Evolutionary conservation across 257 asterid genomes (phyloP).

Genomic region (Solanum arcanum): DNA sequence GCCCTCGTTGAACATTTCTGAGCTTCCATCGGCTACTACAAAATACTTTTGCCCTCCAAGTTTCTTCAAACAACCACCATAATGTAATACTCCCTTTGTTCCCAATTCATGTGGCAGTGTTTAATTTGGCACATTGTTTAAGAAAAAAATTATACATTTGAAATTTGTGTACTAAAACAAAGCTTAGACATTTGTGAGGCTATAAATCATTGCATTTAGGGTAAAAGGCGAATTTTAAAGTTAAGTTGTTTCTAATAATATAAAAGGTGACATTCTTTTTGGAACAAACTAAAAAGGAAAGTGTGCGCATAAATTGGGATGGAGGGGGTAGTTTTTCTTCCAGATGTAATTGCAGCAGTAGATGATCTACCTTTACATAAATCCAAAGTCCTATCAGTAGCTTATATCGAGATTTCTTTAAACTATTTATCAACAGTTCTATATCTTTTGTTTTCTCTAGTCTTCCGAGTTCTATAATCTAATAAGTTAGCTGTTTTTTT

Average conservation of each 20-base stretch:
- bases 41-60: background rate
- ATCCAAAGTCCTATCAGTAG: background rate
- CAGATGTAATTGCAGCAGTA: background rate
- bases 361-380: background rate
- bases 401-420: background rate
- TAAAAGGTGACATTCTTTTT: background rate
- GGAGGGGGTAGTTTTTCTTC: background rate
- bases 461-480: background rate
- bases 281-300: background rate
- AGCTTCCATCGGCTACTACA: background rate
- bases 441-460: background rate
- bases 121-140: background rate
- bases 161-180: background rate
- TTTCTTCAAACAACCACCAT: background rate
- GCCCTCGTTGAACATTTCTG: background rate
- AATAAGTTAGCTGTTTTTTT: background rate
- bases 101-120: background rate
- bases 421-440: background rate
- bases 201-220: background rate
- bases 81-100: background rate
- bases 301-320: background rate
- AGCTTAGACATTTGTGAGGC: background rate
- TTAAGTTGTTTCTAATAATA: background rate
- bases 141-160: background rate
- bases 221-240: background rate